Evolutionary conservation across 805 yeast species (phyloP), one percentile per base, ranked within the genome.

Genomic region (Blastobotrys peoriensis): DNA sequence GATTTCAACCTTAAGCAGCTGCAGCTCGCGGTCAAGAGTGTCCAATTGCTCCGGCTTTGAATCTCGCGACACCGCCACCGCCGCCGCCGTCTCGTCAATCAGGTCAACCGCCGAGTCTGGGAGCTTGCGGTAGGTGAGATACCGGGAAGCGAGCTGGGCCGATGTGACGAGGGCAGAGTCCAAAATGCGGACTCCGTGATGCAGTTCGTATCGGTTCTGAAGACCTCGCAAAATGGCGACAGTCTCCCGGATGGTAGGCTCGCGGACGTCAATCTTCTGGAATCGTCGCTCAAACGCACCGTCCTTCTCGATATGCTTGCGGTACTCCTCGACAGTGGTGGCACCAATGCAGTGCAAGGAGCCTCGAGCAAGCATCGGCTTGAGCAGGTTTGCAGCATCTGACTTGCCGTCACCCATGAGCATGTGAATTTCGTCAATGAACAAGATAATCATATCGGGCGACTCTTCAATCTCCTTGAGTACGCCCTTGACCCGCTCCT

Each of bases 241-340:
- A 0, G 98, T 88, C 67, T 93, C 97, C 56, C 84, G 78, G 27
- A 86, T 76, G 0, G 95, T 83, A 47, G 98, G 93, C 59, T 94
- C 98, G 40, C 84, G 85, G 27, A 93, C 98, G 61, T 91, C 97
- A 57, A 93, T 86, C 64, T 88, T 87, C 69, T 93, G 98, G 78
- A 93, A 93, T 65, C 98, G 80, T 75, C 98, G 85, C 67, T 91
- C 98, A 64, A 93, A 91, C 1, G 98, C 98, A 65, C 96, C 98
- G 66, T 93, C 98, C 66, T 91, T 91, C 62, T 93, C 88, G 49
- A 93, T 81, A 61, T 83, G 80, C 60, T 88, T 82, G 61, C 98
- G 78, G 73, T 93, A 93, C 69, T 93, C 98, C 46, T 83, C 83
- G 57, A 87, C 82, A 1, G 98, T 93, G 21, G 98, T 93, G 21